Conservation (phyloP, 352 stramenopile species). For the Phytophthora fragariaefolia region DNA sequence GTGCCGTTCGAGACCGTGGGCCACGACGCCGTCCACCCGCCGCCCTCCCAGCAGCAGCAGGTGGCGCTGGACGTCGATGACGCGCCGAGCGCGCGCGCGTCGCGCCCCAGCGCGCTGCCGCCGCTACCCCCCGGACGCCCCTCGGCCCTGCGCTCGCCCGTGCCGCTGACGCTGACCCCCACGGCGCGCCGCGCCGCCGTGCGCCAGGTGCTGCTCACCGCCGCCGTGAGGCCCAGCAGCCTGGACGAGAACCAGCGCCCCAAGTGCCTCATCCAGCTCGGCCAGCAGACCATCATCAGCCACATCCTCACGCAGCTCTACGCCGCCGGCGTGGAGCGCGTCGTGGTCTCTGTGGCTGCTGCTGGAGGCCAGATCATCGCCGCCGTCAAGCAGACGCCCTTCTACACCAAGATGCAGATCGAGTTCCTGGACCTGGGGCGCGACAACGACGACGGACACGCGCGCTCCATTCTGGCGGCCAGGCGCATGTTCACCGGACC, state of each 20-base stretch:
- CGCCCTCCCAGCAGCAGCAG: constrained; percentile 1
- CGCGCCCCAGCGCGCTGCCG: constrained; percentile 23
- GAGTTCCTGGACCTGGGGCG: constrained; percentile 82
- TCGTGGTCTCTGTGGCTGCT: constrained; percentile 82
- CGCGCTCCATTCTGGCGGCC: constrained; percentile 74
- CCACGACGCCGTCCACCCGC: constrained; percentile 29
- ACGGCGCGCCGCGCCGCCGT: constrained; percentile 27
- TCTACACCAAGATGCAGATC: constrained; percentile 83
- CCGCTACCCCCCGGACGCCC: constrained; percentile 28
- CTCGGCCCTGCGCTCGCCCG: constrained; percentile 20
- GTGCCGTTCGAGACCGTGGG: constrained; percentile 79
- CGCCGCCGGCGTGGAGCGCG: constrained; percentile 71
- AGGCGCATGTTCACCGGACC: constrained; percentile 65
- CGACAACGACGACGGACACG: constrained; percentile 69
- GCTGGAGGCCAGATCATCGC: constrained; percentile 62
- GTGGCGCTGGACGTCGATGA: constrained; percentile 25
- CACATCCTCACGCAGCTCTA: constrained; percentile 85
- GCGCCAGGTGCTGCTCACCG: constrained; percentile 73
- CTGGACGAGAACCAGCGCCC: constrained; percentile 63
- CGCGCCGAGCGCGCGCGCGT: neutral
- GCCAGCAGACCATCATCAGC: constrained; percentile 75
- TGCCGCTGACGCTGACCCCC: constrained; percentile 27
- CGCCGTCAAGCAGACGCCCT: constrained; percentile 67
- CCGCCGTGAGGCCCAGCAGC: constrained; percentile 55
- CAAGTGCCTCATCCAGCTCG: constrained; percentile 81